These are phyloP conservation scores for Aspergillaceae sp. DNA, from an alignment of 2,329 filamentous ascomycete species.

Conservation along the genomic window DNA sequence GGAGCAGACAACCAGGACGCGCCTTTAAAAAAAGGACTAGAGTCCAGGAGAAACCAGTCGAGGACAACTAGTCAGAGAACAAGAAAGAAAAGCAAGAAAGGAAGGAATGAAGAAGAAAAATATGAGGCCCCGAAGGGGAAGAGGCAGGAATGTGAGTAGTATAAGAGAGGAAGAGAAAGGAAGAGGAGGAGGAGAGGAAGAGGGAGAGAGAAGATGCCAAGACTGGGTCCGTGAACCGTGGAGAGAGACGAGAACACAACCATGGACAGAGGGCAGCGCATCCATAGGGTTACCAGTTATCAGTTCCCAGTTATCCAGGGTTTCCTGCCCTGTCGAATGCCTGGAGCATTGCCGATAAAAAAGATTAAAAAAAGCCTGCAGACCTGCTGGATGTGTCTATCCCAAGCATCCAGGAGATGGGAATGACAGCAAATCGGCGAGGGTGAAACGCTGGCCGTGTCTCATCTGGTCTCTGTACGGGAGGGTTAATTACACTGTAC, in stretches of 20 bases:
- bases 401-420: not conserved
- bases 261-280: no score
- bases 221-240: not conserved
- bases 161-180: conserved; percentile 9
- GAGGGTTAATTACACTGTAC: no score
- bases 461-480: not conserved
- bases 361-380: no score
- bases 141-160: conserved; percentile 9
- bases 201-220: not conserved
- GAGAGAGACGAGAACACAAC: no score
- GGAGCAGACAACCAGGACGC: conserved; percentile 34
- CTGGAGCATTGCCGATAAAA: no score
- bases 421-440: not conserved
- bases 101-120: conserved; percentile 17
- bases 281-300: no score
- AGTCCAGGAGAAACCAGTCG: conserved; percentile 6
- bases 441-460: not conserved
- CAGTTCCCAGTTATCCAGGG: no score
- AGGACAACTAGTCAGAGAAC: conserved; percentile 8
- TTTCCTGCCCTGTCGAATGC: no score
- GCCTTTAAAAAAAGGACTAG: conserved; percentile 7
- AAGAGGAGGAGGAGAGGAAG: conserved; percentile 5
- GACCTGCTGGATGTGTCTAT: not conserved
- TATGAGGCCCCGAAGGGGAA: conserved; percentile 9
- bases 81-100: conserved; percentile 13